Evolutionary conservation across 202 grass and related monocot genomes (phyloP), one percentile per base, ranked within the genome.

Genomic region (Setaria viridis): DNA sequence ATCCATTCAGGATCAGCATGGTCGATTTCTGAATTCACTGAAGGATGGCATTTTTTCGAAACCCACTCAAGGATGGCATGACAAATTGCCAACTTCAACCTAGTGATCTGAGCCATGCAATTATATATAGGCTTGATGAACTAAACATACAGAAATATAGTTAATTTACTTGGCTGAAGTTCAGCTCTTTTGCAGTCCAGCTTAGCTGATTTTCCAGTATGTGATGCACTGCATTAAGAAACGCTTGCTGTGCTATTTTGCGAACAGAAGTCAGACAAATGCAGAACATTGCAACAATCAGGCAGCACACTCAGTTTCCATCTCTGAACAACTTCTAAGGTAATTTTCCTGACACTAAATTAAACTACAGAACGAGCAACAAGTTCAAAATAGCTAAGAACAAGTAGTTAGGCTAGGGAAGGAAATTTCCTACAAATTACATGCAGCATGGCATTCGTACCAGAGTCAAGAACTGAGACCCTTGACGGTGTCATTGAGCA

Each of bases 401-500:
- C n/a, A 60, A 60, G n/a, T n/a, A 60, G n/a, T 29, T 60, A 60
- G n/a, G n/a, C n/a, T 58, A 10, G 20, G 2, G 55, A 58, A 58
- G 19, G 55, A 58, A n/a, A 58, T 58, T 58, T 58, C 55, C 20
- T 57, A 57, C 20, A 59, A 25, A 59, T 3, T 25, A 25, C 8
- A 11, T 60, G 57, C 57, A 29, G 57, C 57, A 58, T 57, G 16
- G 25, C 3, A 73, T 49, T 11, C 81, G 51, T 80, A 84, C 80
- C 57, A 60, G 65, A 82, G 70, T 80, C 89, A 87, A 57, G 88
- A 62, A 1, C 82, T 76, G 54, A 90, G 50, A 65, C 80, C 63
- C 49, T 85, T 91, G 37, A 95, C 82, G 57, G 86, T 77, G 32
- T 87, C 83, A 50, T 71, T 72, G 48, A 97, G 78, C 85, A 97